Conservation (phyloP, 2,329 filamentous ascomycete genomes). For the Hortaea werneckii region DNA sequence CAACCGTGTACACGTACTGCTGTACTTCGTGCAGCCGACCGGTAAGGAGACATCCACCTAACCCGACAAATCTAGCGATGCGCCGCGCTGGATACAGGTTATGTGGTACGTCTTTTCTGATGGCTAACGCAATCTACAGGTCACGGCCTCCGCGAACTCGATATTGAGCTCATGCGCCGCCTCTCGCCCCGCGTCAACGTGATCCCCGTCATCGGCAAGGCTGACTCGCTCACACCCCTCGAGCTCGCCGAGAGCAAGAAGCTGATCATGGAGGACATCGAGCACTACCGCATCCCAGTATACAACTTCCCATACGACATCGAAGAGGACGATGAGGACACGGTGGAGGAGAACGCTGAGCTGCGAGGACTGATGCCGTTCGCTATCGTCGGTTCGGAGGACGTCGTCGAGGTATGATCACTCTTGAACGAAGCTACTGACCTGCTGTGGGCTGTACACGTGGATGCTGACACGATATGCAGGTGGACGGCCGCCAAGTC, state of each 20-base stretch:
- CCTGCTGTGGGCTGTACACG: background rate
- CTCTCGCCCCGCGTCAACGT: conserved; percentile 97
- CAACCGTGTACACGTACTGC: conserved; percentile 93
- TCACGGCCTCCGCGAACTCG: conserved; percentile 83
- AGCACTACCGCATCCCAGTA: conserved; percentile 98
- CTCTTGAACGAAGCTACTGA: conserved; percentile 39
- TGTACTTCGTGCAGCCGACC: conserved; percentile 99
- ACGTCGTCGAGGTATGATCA: conserved; percentile 58
- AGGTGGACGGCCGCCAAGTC: conserved; percentile 5
- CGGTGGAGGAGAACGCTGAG: conserved; percentile 97
- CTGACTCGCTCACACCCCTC: conserved; percentile 89
- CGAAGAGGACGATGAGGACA: conserved; percentile 98
- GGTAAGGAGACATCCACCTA: conserved; percentile 41
- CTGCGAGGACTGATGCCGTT: conserved; percentile 97
- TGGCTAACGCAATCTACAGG: conserved; percentile 3
- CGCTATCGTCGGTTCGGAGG: conserved; percentile 95
- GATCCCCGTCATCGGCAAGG: conserved; percentile 96
- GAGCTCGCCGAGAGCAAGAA: conserved; percentile 99
- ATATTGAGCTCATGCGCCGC: conserved; percentile 99
- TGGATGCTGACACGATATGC: background rate
- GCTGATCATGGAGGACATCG: conserved; percentile 99
- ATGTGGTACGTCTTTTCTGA: too few species aligned
- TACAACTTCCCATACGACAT: conserved; percentile 99
- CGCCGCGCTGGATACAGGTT: too few species aligned
- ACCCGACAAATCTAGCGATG: background rate